These are phyloP conservation scores for Zygosaccharomyces kombuchaensis DNA, from an alignment of 805 yeast genomes.

Conservation along the genomic window DNA sequence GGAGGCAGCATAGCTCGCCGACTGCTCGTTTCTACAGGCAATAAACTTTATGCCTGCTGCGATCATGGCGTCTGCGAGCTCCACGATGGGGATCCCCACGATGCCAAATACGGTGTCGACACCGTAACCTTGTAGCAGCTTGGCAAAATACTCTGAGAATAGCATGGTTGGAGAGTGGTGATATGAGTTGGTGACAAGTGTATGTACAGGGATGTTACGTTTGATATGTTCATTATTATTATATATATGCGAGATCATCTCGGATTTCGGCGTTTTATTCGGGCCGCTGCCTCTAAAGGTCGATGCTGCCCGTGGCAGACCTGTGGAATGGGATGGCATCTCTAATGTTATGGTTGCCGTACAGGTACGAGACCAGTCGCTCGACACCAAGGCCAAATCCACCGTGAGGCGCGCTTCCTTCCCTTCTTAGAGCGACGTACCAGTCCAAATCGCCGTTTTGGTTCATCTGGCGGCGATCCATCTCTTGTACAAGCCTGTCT, in stretches of 20 bases:
- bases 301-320: slow-evolving; percentile 47
- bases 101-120: slow-evolving; percentile 60
- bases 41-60: slow-evolving; percentile 51
- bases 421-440: slow-evolving; percentile 70
- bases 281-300: slow-evolving; percentile 12
- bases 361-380: slow-evolving; percentile 67
- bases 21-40: slow-evolving; percentile 65
- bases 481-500: slow-evolving; percentile 44
- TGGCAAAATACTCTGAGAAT: slow-evolving; percentile 39
- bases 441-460: slow-evolving; percentile 55
- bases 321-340: slow-evolving; percentile 89
- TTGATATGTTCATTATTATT: background rate
- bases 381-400: slow-evolving; percentile 97
- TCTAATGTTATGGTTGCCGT: slow-evolving; percentile 71
- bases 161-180: background rate
- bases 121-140: slow-evolving; percentile 44
- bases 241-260: background rate
- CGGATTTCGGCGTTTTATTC: slow-evolving; percentile 3
- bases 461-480: slow-evolving; percentile 54
- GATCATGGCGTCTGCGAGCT: slow-evolving; percentile 59
- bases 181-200: no score
- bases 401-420: slow-evolving; percentile 90
- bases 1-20: slow-evolving; percentile 74
- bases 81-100: slow-evolving; percentile 74
- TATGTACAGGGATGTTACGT: no score